These are phyloP conservation scores for Puccinia horiana DNA, from an alignment of 1,284 basidiomycete species.

Conservation along the genomic window DNA sequence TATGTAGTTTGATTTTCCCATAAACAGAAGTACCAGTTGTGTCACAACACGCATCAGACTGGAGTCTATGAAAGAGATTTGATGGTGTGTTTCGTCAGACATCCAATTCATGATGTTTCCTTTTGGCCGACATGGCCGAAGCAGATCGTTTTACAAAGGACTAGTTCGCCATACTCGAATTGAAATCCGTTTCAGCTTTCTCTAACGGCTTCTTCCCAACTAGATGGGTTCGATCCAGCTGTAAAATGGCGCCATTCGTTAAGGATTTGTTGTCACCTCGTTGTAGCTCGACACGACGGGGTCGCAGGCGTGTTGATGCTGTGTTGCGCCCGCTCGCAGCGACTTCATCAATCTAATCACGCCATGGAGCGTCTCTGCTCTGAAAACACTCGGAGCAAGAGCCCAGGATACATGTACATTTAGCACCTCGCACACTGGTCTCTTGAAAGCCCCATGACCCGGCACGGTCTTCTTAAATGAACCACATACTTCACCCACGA, in stretches of 20 bases:
- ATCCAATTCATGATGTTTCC: background rate
- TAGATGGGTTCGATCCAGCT: background rate
- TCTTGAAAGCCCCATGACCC: background rate
- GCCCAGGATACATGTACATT: background rate
- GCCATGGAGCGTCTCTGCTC: constrained; percentile 3
- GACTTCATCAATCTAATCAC: constrained; percentile 17
- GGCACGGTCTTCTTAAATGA: background rate
- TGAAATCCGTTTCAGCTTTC: constrained; percentile 17
- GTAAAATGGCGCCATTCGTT: constrained; percentile 33
- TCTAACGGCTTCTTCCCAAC: background rate
- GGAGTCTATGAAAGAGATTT: background rate
- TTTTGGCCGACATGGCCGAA: too few relatives aligned
- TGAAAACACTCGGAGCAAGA: constrained; percentile 3
- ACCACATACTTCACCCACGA: background rate
- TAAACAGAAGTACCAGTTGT: background rate
- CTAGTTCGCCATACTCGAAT: background rate
- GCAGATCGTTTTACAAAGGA: background rate
- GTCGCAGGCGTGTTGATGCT: constrained; percentile 8
- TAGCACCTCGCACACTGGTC: background rate
- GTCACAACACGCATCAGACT: background rate
- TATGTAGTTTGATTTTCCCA: background rate
- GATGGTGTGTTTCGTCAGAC: constrained; percentile 6
- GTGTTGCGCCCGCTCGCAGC: background rate
- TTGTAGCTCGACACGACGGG: constrained; percentile 3
- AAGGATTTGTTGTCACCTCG: constrained; percentile 19